phyloP scores from a whole-genome alignment of 2,329 filamentous ascomycete genomes.

The Ceratocystis papillata region DNA sequence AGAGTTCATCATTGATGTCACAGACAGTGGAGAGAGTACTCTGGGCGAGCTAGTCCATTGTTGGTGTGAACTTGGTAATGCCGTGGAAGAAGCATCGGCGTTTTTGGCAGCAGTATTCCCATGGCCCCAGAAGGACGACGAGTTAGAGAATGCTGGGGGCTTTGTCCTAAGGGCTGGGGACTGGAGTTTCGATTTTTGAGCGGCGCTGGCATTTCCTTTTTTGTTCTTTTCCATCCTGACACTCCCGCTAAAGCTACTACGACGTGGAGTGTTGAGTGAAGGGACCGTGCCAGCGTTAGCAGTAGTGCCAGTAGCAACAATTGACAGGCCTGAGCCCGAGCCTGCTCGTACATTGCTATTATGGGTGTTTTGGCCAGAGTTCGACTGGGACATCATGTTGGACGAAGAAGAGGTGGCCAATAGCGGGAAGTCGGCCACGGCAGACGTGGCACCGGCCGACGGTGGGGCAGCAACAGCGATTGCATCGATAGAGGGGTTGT shows the following conservation, averaged over 20 bases:
- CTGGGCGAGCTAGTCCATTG: slow-evolving; percentile 5
- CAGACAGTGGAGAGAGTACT: slow-evolving; percentile 16
- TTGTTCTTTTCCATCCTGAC: slow-evolving; percentile 16
- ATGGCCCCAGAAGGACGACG: slow-evolving; percentile 11
- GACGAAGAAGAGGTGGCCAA: slow-evolving; percentile 3
- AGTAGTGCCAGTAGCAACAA: neutral
- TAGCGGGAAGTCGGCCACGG: slow-evolving; percentile 3
- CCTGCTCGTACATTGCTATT: neutral
- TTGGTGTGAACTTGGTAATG: neutral
- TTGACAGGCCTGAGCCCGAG: neutral
- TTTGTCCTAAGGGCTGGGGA: neutral
- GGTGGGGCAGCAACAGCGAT: slow-evolving; percentile 25
- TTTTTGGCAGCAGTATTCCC: neutral
- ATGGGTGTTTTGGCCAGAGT: neutral
- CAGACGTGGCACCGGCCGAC: slow-evolving; percentile 17
- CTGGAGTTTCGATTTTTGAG: neutral
- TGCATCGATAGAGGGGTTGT: slow-evolving; percentile 24
- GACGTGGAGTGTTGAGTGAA: slow-evolving; percentile 10
- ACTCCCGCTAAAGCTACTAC: slow-evolving; percentile 10
- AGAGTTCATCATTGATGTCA: slow-evolving; percentile 16
- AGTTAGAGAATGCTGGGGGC: slow-evolving; percentile 6
- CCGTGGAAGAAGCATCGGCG: neutral
- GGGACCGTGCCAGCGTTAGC: neutral
- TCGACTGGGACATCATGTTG: neutral
- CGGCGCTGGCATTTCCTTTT: slow-evolving; percentile 10